These are phyloP conservation scores for Colletotrichum brevisporum DNA, from an alignment of 2,329 filamentous ascomycete genomes.

Conservation along the genomic window DNA sequence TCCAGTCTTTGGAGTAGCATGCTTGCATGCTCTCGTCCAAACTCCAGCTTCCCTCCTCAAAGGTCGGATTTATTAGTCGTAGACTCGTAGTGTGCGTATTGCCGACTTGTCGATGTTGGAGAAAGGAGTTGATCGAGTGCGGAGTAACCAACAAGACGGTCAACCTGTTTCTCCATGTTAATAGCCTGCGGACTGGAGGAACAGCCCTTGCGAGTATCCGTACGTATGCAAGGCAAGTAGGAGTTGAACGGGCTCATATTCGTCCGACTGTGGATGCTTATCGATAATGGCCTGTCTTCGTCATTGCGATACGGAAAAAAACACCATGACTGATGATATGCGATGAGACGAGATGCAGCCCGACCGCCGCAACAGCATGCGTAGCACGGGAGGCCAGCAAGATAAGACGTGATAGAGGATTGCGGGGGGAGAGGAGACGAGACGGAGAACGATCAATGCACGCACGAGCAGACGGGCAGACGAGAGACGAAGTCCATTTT, in stretches of 20 bases:
- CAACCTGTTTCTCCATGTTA: not conserved
- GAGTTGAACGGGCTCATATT: conserved; percentile 6
- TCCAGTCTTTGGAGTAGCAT: conserved; percentile 33
- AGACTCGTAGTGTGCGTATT: not conserved
- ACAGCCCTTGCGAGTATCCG: not conserved
- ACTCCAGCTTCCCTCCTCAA: not conserved
- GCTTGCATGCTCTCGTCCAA: conserved; percentile 7
- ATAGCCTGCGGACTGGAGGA: not conserved
- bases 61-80: not conserved
- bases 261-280: conserved; percentile 11
- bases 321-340: conserved; percentile 33
- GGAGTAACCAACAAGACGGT: conserved; percentile 20
- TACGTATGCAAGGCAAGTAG: not conserved
- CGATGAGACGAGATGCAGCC: conserved; percentile 21
- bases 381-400: conserved; percentile 38
- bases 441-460: conserved; percentile 37
- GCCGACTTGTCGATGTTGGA: conserved; percentile 27
- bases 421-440: conserved; percentile 37
- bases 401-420: conserved; percentile 42
- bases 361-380: conserved; percentile 20
- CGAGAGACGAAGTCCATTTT: conserved; percentile 27
- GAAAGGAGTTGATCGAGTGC: conserved; percentile 29
- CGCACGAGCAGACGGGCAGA: conserved; percentile 24
- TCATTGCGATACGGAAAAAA: conserved; percentile 14
- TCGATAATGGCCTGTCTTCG: conserved; percentile 19